Evolutionary conservation across 768 basidiomycete species (phyloP), one percentile per base, ranked within the genome.

Genomic region (Suillus luteus): DNA sequence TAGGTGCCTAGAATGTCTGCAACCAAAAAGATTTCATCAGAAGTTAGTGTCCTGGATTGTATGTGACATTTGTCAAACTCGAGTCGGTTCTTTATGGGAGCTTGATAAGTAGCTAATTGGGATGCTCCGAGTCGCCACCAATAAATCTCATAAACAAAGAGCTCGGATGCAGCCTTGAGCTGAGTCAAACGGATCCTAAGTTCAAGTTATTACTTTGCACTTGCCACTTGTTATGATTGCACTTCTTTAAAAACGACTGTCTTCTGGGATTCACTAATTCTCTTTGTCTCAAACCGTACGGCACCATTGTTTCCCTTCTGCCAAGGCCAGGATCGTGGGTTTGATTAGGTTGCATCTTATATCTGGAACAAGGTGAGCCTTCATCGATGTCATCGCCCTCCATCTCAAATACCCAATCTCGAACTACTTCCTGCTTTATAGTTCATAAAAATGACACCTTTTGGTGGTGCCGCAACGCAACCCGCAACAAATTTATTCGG

Each of bases 401-500:
- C 15, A 51, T 52, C 17, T 55, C 48, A 27, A 54, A 14, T 33
- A 35, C 22, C 12, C 43, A 48, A 15, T 3, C 11, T 24, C 31
- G 19, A 27, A 54, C 14, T 22, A 35, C 41, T 38, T 31, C n/a
- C 24, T 22, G 43, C 22, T 40, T 24, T 41, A 22, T 35, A 48
- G 27, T 33, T 38, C 22, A 52, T 24, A 33, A 40, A 24, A 11
- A 66, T 65, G 66, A 51, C 64, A n/a, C 12, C 33, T 9, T 66
- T 66, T 48, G 37, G 65, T 48, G 52, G 65, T 15, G 35, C 64
- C 19, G 37, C 60, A 43, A 55, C 59, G 38, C 55, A 58, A 27
- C 38, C 55, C 24, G 19, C 57, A 5, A 37, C 46, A 15, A 65
- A 22, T 54, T 3, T 54, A 17, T 67, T 67, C 43, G 58, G 64